Percentiles rank a stretch among this genome's conserved stretches.
These are phyloP conservation scores for Hymenoscyphus albidus DNA, from an alignment of 2,329 filamentous ascomycete species.

Conservation along the genomic window DNA sequence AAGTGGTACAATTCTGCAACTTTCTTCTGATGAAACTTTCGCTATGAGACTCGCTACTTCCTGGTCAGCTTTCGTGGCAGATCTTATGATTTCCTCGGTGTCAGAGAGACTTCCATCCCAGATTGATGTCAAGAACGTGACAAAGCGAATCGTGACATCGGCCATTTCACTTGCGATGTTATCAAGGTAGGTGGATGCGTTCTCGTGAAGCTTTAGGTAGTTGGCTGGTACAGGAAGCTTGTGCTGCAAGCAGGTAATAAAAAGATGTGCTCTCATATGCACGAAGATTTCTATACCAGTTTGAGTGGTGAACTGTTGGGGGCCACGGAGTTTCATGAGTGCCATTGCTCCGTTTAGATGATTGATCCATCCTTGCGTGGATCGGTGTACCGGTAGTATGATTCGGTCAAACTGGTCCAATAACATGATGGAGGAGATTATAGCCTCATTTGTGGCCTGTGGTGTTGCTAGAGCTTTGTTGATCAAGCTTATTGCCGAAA, in stretches of 20 bases:
- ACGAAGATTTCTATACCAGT: conserved; percentile 50
- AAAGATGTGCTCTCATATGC: conserved; percentile 48
- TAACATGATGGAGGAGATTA: conserved; percentile 49
- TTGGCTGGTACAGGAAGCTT: conserved; percentile 46
- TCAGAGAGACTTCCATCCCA: background rate
- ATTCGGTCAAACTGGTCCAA: conserved; percentile 51
- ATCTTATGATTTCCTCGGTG: background rate
- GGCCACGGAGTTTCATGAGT: conserved; percentile 45
- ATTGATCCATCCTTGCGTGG: conserved; percentile 43
- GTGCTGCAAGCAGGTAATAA: conserved; percentile 49
- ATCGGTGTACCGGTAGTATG: conserved; percentile 34
- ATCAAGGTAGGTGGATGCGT: conserved; percentile 37
- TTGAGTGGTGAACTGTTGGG: conserved; percentile 43
- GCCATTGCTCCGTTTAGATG: conserved; percentile 49
- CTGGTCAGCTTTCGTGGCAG: background rate
- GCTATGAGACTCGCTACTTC: conserved; percentile 3
- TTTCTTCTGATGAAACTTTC: background rate
- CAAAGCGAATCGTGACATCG: conserved; percentile 6
- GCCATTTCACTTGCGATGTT: conserved; percentile 9
- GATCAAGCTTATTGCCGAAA: conserved; percentile 45
- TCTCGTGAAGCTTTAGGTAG: conserved; percentile 40
- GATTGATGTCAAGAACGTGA: background rate
- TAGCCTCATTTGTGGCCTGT: conserved; percentile 46
- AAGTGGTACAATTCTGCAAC: background rate
- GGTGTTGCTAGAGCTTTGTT: conserved; percentile 44